Evolutionary conservation across 2,329 filamentous ascomycete genomes (phyloP), one percentile per base, ranked within the genome.

Genomic region (Monilinia laxa): DNA sequence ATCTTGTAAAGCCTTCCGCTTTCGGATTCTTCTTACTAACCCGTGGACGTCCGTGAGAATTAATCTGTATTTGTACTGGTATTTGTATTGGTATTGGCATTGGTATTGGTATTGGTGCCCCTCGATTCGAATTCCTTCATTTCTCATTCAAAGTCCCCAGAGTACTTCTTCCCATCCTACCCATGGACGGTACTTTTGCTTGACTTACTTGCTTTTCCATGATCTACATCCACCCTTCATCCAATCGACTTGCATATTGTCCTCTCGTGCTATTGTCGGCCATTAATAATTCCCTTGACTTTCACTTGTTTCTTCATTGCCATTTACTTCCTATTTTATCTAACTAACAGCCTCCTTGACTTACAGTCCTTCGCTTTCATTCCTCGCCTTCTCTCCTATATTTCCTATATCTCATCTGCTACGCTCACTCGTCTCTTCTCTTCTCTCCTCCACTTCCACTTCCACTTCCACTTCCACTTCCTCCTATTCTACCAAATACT

Each of bases 241-340:
- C 64, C 64, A 62, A 45, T 65, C 18, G 64, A 62, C 23, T 35
- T 65, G 45, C 47, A 31, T 62, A 31, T 62, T 45, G 18, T 23
- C 12, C 55, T 60, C 55, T 62, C 56, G 64, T 65, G 64, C 23
- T 45, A 64, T 40, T 10, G 9, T 35, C 31, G 53, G 42, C 4
- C 49, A 28, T 53, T 28, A 9, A 67, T 28, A 9, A 67, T 62
- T 69, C 67, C 4, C 18, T 16, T 52, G n/a, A 38, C 53, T 67
- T 28, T 68, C 7, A 4, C 11, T 31, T 64, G n/a, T 38, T 42
- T 31, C 51, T 42, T 28, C 62, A 31, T 62, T 4, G 28, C 55
- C 58, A 55, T 49, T 35, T 49, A 60, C 42, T 60, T 23, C 45
- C 42, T 23, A 49, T 49, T 49, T n/a, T 23, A 23, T 6, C 31